Evolutionary conservation across 768 basidiomycete species (phyloP).

Genomic region (Rhizopogon rudus): DNA sequence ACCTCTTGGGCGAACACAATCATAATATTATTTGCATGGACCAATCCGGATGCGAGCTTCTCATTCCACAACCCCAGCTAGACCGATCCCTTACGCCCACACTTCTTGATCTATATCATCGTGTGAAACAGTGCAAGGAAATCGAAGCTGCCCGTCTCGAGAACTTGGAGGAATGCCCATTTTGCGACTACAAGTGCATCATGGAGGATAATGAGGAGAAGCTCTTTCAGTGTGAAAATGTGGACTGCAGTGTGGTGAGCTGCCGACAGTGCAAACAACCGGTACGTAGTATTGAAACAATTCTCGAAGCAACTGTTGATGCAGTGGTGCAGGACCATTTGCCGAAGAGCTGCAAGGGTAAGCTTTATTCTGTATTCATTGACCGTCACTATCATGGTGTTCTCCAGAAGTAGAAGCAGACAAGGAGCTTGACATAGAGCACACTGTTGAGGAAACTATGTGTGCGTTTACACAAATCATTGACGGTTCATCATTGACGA

Average conservation of each 20-base stretch:
- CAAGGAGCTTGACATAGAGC: slow-evolving; percentile 65
- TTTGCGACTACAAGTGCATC: slow-evolving; percentile 74
- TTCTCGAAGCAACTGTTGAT: no score
- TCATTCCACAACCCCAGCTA: slow-evolving; percentile 60
- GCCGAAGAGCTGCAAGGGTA: slow-evolving; percentile 73
- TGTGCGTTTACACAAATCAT: slow-evolving; percentile 39
- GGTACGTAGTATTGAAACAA: slow-evolving; percentile 33
- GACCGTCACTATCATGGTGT: slow-evolving; percentile 1
- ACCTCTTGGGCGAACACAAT: slow-evolving; percentile 52
- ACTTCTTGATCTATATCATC: slow-evolving; percentile 60
- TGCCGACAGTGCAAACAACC: slow-evolving; percentile 70
- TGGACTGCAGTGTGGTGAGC: slow-evolving; percentile 59
- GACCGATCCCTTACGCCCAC: slow-evolving; percentile 54
- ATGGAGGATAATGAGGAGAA: slow-evolving; percentile 57
- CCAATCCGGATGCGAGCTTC: slow-evolving; percentile 54
- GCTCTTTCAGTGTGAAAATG: slow-evolving; percentile 35
- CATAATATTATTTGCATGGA: slow-evolving; percentile 69
- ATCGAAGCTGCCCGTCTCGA: slow-evolving; percentile 69
- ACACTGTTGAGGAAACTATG: slow-evolving; percentile 91
- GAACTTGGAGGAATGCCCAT: slow-evolving; percentile 77
- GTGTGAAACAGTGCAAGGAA: slow-evolving; percentile 65
- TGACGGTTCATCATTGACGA: background rate
- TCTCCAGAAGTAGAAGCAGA: slow-evolving; percentile 68
- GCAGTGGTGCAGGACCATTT: slow-evolving; percentile 76
- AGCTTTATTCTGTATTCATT: background rate